Evolutionary conservation across 2,329 filamentous ascomycete species (phyloP).

Genomic region (Nannizziopsis barbatae): DNA sequence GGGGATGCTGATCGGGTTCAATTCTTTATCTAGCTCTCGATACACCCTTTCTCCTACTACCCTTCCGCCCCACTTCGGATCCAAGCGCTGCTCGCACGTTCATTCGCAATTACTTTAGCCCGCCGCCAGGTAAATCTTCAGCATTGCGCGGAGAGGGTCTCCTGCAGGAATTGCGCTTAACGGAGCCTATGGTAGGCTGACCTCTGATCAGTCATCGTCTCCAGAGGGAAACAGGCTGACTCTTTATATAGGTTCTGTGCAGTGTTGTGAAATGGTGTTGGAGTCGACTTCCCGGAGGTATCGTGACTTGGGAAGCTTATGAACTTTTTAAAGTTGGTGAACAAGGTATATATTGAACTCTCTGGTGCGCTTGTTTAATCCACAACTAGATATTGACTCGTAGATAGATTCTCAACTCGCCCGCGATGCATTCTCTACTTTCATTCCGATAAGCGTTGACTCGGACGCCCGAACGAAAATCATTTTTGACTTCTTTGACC

Average conservation of each 20-base stretch:
- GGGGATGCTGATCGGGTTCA: slow-evolving; percentile 20
- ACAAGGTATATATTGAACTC: slow-evolving; percentile 45
- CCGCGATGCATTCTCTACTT: slow-evolving; percentile 87
- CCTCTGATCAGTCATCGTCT: slow-evolving; percentile 3
- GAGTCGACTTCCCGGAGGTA: slow-evolving; percentile 78
- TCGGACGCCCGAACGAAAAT: slow-evolving; percentile 75
- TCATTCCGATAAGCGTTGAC: slow-evolving; percentile 87
- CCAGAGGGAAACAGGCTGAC: slow-evolving; percentile 4
- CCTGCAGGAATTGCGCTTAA: slow-evolving; percentile 77
- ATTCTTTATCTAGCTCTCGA: slow-evolving; percentile 55
- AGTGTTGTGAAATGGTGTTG: slow-evolving; percentile 98
- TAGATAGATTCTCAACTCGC: slow-evolving; percentile 77
- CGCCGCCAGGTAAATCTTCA: slow-evolving; percentile 47
- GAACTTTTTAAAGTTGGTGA: slow-evolving; percentile 93
- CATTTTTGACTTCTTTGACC: slow-evolving; percentile 92
- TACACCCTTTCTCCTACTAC: slow-evolving; percentile 81
- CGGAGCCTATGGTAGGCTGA: slow-evolving; percentile 72
- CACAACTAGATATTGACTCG: slow-evolving; percentile 11
- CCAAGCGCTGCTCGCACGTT: slow-evolving; percentile 86
- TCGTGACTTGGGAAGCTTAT: slow-evolving; percentile 95
- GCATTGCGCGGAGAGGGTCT: slow-evolving; percentile 57
- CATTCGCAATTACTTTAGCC: slow-evolving; percentile 81
- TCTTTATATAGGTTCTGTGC: slow-evolving; percentile 59
- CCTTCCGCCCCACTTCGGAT: slow-evolving; percentile 87
- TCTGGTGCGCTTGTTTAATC: slow-evolving; percentile 18